These are phyloP conservation scores for Stentor roeselii DNA, from an alignment of 73 alveolate genomes.

Conservation along the genomic window DNA sequence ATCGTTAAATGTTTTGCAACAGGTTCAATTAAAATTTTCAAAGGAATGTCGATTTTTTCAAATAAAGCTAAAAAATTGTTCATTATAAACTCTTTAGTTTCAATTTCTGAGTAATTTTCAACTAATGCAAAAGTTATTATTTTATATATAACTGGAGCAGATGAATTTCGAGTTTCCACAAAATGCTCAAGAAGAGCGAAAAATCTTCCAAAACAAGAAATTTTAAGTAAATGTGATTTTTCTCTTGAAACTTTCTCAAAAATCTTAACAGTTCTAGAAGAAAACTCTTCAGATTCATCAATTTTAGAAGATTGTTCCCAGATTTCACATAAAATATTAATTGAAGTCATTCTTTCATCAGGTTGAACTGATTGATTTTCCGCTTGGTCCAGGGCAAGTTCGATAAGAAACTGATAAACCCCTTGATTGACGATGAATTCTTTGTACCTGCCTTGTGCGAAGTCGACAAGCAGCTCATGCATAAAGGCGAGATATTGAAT, in stretches of 20 bases:
- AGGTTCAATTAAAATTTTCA: constrained; percentile 89
- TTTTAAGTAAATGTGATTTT: constrained; percentile 47
- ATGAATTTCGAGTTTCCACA: constrained; percentile 77
- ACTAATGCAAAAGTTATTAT: constrained; percentile 85
- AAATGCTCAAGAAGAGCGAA: constrained; percentile 71
- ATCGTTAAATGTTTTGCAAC: constrained; percentile 78
- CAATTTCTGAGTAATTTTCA: constrained; percentile 84
- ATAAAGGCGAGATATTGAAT: not conserved
- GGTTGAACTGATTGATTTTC: constrained; percentile 69
- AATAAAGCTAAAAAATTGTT: constrained; percentile 74
- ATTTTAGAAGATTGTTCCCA: constrained; percentile 59
- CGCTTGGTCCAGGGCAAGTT: constrained; percentile 49
- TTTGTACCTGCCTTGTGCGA: not conserved
- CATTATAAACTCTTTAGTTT: constrained; percentile 82
- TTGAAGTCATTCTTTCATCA: constrained; percentile 58
- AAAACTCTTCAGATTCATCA: constrained; percentile 53
- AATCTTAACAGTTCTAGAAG: constrained; percentile 41
- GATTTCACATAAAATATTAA: constrained; percentile 65
- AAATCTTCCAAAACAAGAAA: constrained; percentile 49
- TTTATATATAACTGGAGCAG: constrained; percentile 91
- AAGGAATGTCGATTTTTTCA: constrained; percentile 85
- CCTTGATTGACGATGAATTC: constrained; percentile 53
- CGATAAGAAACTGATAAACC: constrained; percentile 65
- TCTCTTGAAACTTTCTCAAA: constrained; percentile 68
- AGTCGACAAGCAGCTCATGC: not conserved